Conservation (phyloP, 2,329 filamentous ascomycete genomes). For the Colletotrichum sp. region DNA sequence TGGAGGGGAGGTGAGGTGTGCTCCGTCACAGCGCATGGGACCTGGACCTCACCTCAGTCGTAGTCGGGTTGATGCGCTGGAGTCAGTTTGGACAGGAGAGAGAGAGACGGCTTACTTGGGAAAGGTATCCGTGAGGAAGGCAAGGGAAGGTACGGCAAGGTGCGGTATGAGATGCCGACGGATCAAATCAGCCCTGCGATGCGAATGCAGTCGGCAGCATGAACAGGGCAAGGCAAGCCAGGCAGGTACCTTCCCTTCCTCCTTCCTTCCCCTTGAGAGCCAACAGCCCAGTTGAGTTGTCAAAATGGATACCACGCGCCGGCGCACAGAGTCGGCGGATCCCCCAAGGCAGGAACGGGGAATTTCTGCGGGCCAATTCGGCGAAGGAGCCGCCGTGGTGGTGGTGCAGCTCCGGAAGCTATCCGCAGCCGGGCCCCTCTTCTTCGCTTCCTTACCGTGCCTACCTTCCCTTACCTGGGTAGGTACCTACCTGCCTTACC, state of each 20-base stretch:
- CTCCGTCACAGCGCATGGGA: background rate
- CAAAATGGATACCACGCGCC: background rate
- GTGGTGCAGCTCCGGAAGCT: background rate
- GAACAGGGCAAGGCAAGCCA: background rate
- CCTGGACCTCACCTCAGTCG: background rate
- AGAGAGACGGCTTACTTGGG: background rate
- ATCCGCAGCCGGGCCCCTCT: background rate
- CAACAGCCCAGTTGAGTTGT: background rate
- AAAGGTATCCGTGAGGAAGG: background rate
- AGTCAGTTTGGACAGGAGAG: background rate
- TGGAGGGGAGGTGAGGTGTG: background rate
- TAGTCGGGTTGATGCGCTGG: background rate
- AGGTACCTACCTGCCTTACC: background rate
- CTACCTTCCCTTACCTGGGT: too few species aligned
- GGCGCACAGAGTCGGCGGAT: background rate
- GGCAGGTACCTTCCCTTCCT: background rate
- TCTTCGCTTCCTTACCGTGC: background rate
- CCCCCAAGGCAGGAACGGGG: background rate
- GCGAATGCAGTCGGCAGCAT: background rate
- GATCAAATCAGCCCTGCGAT: background rate
- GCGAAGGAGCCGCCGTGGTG: background rate
- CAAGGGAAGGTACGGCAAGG: background rate
- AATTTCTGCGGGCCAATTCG: background rate
- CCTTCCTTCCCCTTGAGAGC: background rate
- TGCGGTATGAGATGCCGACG: background rate